phyloP scores from a whole-genome alignment of 495 filamentous ascomycete genomes.

The Hypoxylon subgilvum region DNA sequence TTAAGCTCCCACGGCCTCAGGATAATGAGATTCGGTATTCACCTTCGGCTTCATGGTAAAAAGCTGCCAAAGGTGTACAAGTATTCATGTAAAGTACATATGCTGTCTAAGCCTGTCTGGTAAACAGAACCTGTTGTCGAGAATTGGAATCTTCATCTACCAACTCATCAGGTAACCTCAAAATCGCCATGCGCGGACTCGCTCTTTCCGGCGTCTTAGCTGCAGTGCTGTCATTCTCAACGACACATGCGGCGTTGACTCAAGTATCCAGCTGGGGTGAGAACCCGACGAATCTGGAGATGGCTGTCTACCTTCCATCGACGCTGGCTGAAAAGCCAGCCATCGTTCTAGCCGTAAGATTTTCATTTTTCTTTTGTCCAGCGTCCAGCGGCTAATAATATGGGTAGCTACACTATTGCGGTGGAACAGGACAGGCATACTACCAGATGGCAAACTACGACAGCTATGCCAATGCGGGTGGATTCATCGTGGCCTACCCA shows the following conservation, averaged over 20 bases:
- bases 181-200: slow-evolving; percentile 8
- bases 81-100: too few species aligned
- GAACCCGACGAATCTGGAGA: slow-evolving; percentile 51
- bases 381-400: neutral
- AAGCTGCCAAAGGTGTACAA: neutral
- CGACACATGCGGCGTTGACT: slow-evolving; percentile 26
- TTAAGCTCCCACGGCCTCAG: neutral
- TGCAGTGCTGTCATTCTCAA: slow-evolving; percentile 8
- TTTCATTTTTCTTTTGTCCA: neutral
- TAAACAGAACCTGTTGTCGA: too few species aligned
- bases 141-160: neutral
- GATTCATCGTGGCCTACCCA: slow-evolving; percentile 58
- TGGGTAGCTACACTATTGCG: slow-evolving; percentile 47
- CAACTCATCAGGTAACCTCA: neutral
- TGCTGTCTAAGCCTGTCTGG: too few species aligned
- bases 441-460: slow-evolving; percentile 49
- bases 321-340: slow-evolving; percentile 46
- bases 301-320: slow-evolving; percentile 47
- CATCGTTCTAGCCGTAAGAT: slow-evolving; percentile 48
- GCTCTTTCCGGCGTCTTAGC: slow-evolving; percentile 3
- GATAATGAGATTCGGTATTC: neutral
- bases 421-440: slow-evolving; percentile 50
- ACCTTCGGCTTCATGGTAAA: slow-evolving; percentile 2
- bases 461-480: slow-evolving; percentile 46
- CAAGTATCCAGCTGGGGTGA: slow-evolving; percentile 39